phyloP scores from a whole-genome alignment of 2,329 filamentous ascomycete species.

The Ceratocystis albifundus region DNA sequence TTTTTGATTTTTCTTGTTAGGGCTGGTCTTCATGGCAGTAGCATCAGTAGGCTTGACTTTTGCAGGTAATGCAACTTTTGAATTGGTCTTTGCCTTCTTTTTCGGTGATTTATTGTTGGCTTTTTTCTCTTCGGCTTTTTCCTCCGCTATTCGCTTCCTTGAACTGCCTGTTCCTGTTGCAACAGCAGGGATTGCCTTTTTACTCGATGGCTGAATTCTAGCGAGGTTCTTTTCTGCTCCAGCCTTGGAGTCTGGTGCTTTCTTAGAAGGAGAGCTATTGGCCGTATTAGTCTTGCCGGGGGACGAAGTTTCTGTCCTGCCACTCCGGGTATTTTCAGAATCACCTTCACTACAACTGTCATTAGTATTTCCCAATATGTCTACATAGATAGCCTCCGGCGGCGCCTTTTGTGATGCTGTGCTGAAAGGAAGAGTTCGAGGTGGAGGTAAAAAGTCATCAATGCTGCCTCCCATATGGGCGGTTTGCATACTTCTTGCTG shows the following conservation, averaged over 20 bases:
- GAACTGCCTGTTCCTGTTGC: not conserved
- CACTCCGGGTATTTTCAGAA: not conserved
- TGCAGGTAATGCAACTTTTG: not conserved
- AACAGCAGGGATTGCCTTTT: conserved; percentile 1
- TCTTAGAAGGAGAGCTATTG: not conserved
- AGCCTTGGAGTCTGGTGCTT: not conserved
- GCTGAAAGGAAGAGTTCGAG: conserved; percentile 19
- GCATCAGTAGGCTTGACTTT: not conserved
- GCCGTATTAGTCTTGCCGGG: too few species aligned
- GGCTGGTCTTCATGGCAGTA: not conserved
- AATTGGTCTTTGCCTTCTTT: not conserved
- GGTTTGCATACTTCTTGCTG: not conserved
- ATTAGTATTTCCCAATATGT: not conserved
- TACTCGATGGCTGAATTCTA: not conserved
- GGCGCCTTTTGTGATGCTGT: not conserved
- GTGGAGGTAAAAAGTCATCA: conserved; percentile 19
- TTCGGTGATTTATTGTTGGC: not conserved
- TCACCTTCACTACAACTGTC: not conserved
- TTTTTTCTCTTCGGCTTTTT: not conserved
- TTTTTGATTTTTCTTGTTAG: not conserved
- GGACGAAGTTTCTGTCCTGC: not conserved
- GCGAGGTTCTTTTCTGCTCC: not conserved
- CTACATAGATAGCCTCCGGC: not conserved
- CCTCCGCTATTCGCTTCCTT: not conserved
- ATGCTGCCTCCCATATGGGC: conserved; percentile 1